Base-by-base conservation (phyloP, 2,329 filamentous ascomycete species). In the Monosporascus cannonballus region DNA sequence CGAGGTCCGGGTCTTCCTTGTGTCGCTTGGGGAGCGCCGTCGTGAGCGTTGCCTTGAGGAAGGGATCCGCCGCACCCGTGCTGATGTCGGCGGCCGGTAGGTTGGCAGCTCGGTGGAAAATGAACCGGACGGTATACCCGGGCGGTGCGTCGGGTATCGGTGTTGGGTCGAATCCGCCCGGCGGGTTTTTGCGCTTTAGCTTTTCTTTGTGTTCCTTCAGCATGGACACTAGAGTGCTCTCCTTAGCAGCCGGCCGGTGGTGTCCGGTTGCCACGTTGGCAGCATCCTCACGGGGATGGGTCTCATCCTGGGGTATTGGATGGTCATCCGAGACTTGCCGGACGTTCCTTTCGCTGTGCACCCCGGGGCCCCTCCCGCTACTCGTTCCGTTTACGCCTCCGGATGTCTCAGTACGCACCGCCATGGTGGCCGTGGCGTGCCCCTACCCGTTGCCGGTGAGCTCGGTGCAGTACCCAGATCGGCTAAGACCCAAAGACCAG, bases 51-150 rank as follows among this genome's bases (percentile, higher is more conserved):
- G 90, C 89, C 15, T 82, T 73, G 39, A 96, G 75, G 66, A 85
- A 97, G 0, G 93, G 91, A 67, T 97, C 93, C 3, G 90, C 90
- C 3, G 90, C 87, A 36, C 87, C 78, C 11, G 84, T 84, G 63
- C 83, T 80, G 61, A 96, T 75, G 70, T 97, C 93, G 52, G 87
- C 89, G 46, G 89, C 81, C 2, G 93, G 90, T 3, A 97, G 81
- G 66, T 96, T 91, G 56, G 76, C 76, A 1, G 92, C 93, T 54
- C 83, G 79, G 68, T 93, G 87, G 67, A 97, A 90, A 49, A 84
- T 91, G 72, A 97, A 86, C 66, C 86, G 87, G 58, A 96, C 68
- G 0, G 90, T 96, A 71, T 88, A 96, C 25, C 92, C 91, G 7
- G 86, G 84, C 8, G 86, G 85, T 4, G 83, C 84, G 62, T 80